phyloP scores from a whole-genome alignment of 148 eudicot genomes.

The Cornus florida region DNA sequence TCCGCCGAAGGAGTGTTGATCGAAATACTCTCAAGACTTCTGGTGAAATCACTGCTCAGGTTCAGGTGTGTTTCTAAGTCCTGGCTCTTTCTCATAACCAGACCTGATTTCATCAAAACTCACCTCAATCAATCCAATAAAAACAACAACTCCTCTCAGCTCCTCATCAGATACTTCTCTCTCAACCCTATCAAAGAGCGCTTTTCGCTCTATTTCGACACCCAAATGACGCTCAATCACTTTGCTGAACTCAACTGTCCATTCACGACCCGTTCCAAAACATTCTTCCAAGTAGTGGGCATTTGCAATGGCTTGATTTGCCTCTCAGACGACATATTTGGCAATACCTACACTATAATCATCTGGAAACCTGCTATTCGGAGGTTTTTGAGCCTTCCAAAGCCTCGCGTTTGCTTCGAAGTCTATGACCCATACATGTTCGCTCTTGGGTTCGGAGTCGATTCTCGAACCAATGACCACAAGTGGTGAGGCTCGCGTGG shows the following conservation, averaged over 20 bases:
- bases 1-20: neutral
- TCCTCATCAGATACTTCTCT: neutral
- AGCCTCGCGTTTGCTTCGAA: neutral
- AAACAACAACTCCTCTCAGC: neutral
- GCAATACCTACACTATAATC: neutral
- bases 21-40: neutral
- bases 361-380: slow-evolving; percentile 5
- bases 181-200: neutral
- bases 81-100: neutral
- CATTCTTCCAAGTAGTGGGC: neutral
- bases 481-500: slow-evolving; percentile 2
- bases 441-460: slow-evolving; percentile 7
- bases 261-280: neutral
- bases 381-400: neutral
- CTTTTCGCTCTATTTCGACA: neutral
- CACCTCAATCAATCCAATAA: neutral
- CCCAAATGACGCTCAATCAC: neutral
- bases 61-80: neutral
- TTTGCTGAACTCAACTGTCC: neutral
- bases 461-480: neutral
- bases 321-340: neutral
- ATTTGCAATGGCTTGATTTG: slow-evolving; percentile 1
- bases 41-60: neutral
- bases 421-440: slow-evolving; percentile 1
- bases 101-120: neutral